Percentiles rank a stretch among this genome's conserved stretches.
These are phyloP conservation scores for Achlya hypogyna DNA, from an alignment of 352 stramenopile species.

Conservation along the genomic window DNA sequence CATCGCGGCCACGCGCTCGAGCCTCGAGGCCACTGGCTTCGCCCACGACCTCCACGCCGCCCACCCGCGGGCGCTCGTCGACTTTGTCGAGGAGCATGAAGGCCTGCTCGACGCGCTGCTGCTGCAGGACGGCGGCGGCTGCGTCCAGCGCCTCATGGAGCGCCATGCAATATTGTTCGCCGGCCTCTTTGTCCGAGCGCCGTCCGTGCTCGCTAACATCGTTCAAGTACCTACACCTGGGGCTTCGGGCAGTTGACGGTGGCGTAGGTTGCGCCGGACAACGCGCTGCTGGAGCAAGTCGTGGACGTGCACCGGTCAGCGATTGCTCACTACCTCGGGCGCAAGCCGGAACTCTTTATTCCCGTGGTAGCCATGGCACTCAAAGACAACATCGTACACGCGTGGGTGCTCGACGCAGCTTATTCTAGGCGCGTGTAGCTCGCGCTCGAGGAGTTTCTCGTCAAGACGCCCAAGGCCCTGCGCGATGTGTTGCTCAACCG, in stretches of 20 bases:
- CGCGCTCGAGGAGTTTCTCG: constrained; percentile 57
- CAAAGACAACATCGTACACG: constrained; percentile 34
- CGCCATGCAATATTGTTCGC: constrained; percentile 42
- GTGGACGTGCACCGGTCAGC: constrained; percentile 66
- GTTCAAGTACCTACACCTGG: constrained; percentile 37
- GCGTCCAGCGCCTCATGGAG: constrained; percentile 49
- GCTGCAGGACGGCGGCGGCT: constrained; percentile 17
- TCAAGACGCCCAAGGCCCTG: constrained; percentile 50
- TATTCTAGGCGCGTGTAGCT: constrained; percentile 22
- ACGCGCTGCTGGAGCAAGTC: constrained; percentile 48
- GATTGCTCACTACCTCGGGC: constrained; percentile 47
- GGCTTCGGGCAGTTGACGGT: neutral
- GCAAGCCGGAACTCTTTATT: constrained; percentile 42
- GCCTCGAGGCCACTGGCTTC: neutral
- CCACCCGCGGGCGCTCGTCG: constrained; percentile 29
- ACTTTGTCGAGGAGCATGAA: constrained; percentile 39
- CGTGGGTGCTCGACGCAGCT: neutral
- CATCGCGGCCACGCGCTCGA: neutral
- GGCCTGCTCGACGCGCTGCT: constrained; percentile 45
- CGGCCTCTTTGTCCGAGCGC: constrained; percentile 44
- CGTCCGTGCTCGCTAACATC: constrained; percentile 53
- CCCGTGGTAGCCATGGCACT: constrained; percentile 48
- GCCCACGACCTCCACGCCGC: neutral
- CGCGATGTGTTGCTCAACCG: constrained; percentile 52
- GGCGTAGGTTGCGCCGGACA: constrained; percentile 23